Evolutionary conservation across 1,284 basidiomycete genomes (phyloP).

Genomic region (Peniophora sp.): DNA sequence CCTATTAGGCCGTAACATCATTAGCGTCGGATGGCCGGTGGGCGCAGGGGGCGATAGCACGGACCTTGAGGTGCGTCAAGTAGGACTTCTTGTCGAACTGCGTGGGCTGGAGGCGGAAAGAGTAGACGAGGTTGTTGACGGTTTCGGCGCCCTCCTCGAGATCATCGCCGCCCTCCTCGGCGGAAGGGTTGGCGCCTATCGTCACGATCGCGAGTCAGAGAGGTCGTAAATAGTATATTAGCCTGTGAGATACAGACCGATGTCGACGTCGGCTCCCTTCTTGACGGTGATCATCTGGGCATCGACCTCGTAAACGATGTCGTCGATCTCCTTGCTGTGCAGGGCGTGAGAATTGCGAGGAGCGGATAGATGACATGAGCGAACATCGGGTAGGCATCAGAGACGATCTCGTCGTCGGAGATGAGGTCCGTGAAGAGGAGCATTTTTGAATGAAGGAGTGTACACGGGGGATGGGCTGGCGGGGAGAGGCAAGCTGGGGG

Average conservation of each 20-base stretch:
- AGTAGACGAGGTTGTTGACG: constrained; percentile 92
- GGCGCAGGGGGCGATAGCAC: constrained; percentile 7
- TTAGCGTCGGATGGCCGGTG: constrained; percentile 10
- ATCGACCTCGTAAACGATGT: constrained; percentile 88
- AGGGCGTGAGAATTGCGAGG: constrained; percentile 8
- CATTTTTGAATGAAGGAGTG: constrained; percentile 44
- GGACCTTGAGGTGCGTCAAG: constrained; percentile 81
- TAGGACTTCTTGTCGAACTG: constrained; percentile 91
- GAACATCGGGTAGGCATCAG: constrained; percentile 85
- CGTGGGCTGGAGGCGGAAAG: constrained; percentile 85
- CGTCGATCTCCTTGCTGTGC: constrained; percentile 73
- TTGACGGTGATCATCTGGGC: constrained; percentile 73
- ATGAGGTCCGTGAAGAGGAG: constrained; percentile 74
- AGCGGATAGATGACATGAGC: constrained; percentile 18
- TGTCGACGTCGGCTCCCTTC: constrained; percentile 80
- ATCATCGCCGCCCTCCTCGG: constrained; percentile 82
- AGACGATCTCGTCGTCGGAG: constrained; percentile 89
- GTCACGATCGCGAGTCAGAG: constrained; percentile 2
- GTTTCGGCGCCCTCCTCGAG: constrained; percentile 71
- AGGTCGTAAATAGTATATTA: neutral
- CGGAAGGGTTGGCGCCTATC: constrained; percentile 83
- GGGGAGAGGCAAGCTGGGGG: constrained; percentile 19
- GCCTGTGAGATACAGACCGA: constrained; percentile 49
- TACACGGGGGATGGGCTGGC: constrained; percentile 10
- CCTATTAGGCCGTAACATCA: constrained; percentile 23